Conservation (phyloP, 1,139 yeast genomes). For the Taiozyma sp. region DNA sequence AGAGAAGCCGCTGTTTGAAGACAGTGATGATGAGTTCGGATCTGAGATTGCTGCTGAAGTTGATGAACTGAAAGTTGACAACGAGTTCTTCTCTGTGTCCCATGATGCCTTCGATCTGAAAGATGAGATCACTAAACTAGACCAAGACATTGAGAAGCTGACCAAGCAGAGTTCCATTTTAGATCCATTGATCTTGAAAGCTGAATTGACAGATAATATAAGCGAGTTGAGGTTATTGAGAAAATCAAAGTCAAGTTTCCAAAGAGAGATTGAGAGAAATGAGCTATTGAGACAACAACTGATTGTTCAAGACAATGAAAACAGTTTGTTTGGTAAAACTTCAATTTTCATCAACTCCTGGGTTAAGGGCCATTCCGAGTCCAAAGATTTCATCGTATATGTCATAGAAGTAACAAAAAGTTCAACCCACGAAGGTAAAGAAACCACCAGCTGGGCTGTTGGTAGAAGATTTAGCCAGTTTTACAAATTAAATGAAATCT, state of each 20-base stretch:
- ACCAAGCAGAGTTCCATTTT: slow-evolving; percentile 60
- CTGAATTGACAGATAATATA: slow-evolving; percentile 74
- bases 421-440: slow-evolving; percentile 26
- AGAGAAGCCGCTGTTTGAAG: slow-evolving; percentile 23
- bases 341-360: slow-evolving; percentile 62
- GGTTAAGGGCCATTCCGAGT: slow-evolving; percentile 50
- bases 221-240: slow-evolving; percentile 63
- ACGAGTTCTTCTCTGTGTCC: slow-evolving; percentile 17
- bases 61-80: slow-evolving; percentile 12
- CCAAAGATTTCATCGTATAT: slow-evolving; percentile 63
- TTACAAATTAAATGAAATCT: slow-evolving; percentile 61
- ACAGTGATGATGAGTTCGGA: slow-evolving; percentile 19
- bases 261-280: slow-evolving; percentile 64
- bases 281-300: slow-evolving; percentile 78
- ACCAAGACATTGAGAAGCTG: slow-evolving; percentile 55
- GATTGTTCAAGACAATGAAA: slow-evolving; percentile 78
- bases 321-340: slow-evolving; percentile 71
- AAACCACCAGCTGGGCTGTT: slow-evolving; percentile 81
- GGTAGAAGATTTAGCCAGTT: slow-evolving; percentile 88
- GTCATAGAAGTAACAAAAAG: slow-evolving; percentile 71
- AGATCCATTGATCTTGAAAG: slow-evolving; percentile 66
- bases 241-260: slow-evolving; percentile 62
- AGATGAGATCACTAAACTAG: slow-evolving; percentile 57
- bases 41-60: slow-evolving; percentile 20
- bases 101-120: slow-evolving; percentile 44